These are phyloP conservation scores for Blastobotrys terrestris DNA, from an alignment of 805 yeast species.

Conservation along the genomic window DNA sequence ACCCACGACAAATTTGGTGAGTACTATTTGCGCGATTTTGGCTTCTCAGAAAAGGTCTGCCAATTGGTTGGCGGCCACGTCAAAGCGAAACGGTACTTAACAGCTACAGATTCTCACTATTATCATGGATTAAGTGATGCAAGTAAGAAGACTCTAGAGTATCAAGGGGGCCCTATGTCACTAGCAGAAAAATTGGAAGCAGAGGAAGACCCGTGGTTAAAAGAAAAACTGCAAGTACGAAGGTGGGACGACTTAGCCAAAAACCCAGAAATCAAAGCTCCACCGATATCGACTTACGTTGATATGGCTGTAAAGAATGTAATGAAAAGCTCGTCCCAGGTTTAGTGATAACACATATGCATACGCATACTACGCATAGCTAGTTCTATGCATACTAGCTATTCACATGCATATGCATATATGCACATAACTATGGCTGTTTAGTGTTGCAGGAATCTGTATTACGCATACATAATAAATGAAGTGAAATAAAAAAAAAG, in stretches of 20 bases:
- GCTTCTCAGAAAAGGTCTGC: slow-evolving; percentile 15
- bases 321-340: neutral
- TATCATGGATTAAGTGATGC: slow-evolving; percentile 10
- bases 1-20: slow-evolving; percentile 14
- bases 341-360: no score
- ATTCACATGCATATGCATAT: no score
- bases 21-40: slow-evolving; percentile 12
- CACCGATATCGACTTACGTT: slow-evolving; percentile 5
- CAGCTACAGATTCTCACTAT: slow-evolving; percentile 7
- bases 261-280: slow-evolving; percentile 7
- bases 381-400: no score
- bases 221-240: slow-evolving; percentile 10
- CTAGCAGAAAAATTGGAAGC: slow-evolving; percentile 7
- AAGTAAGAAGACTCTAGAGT: slow-evolving; percentile 10
- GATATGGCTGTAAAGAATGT: slow-evolving; percentile 12
- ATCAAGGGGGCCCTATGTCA: slow-evolving; percentile 14
- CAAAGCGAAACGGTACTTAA: slow-evolving; percentile 12
- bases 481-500: no score
- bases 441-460: no score
- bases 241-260: slow-evolving; percentile 15
- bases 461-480: no score
- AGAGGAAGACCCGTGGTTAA: slow-evolving; percentile 13
- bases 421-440: no score
- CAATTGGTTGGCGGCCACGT: slow-evolving; percentile 16
- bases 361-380: neutral